Base-by-base conservation (phyloP, 176 grass and related monocot species). In the Tillandsia fasciculata region DNA sequence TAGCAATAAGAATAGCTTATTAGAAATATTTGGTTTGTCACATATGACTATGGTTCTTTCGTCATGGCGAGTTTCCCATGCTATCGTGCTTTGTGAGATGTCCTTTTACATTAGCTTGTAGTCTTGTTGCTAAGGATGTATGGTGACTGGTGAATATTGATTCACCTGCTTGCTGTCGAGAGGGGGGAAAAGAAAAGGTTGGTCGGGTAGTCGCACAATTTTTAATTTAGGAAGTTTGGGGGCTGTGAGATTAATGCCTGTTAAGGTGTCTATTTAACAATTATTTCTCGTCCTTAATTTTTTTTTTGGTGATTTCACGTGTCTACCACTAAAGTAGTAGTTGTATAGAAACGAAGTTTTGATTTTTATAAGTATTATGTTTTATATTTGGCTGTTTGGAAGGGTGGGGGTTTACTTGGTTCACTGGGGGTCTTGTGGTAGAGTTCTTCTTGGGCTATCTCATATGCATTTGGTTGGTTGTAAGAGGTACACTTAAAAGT, bases 1-100 rank as follows among this genome's bases (percentile, higher is more conserved):
- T 59, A 50, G 29, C 51, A 50, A 68, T 28, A 49, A 73, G 53
- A 74, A 27, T 54, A 73, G 59, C 48, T 72, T 54, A 2, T 54
- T 72, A 57, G 68, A 58, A 74, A 66, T 56, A 51, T 68, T 10
- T 12, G 15, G 17, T 61, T 9, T 61, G 15, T 61, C 22, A 15
- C 22, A 18, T 61, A 20, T 61, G 56, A 22, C 33, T 61, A n/a
- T 57, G 56, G 14, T 17, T 61, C 17, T 61, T n/a, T n/a, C 8
- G 22, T 23, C 56, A 2, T 61, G 1, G 17, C 56, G 8, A 61
- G 56, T 61, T 61, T 61, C 13, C 8, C 9, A 5, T 61, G 56
- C 56, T 42, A 42, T 42, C 33, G 7, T 42, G 33, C 33, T 42
- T 42, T 42, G 33, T 42, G 5, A 42, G 33, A 42, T 42, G 33